Percentiles rank a stretch among this genome's conserved stretches.
These are phyloP conservation scores for Lentinula lateritia DNA, from an alignment of 768 basidiomycete genomes.

Conservation along the genomic window DNA sequence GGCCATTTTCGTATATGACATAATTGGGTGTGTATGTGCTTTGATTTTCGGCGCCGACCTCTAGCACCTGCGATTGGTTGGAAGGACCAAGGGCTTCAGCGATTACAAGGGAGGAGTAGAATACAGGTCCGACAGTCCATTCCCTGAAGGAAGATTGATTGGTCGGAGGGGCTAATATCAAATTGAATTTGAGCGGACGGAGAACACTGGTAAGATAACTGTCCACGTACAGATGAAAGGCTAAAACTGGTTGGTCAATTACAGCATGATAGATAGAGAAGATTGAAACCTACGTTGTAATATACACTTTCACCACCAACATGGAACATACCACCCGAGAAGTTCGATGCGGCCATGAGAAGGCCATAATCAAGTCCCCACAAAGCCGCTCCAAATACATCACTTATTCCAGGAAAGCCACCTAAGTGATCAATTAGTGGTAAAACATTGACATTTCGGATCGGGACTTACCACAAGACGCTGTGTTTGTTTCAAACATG, in stretches of 20 bases:
- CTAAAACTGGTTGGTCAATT: slow-evolving; percentile 22
- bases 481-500: slow-evolving; percentile 40
- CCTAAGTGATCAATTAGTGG: background rate
- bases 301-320: slow-evolving; percentile 15
- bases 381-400: slow-evolving; percentile 36
- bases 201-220: slow-evolving; percentile 9
- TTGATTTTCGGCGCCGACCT: slow-evolving; percentile 47
- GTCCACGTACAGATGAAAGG: slow-evolving; percentile 22
- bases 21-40: slow-evolving; percentile 60
- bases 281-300: slow-evolving; percentile 10
- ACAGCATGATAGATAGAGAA: slow-evolving; percentile 21
- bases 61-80: slow-evolving; percentile 58
- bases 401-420: slow-evolving; percentile 37
- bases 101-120: slow-evolving; percentile 67
- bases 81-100: slow-evolving; percentile 65
- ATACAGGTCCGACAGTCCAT: slow-evolving; percentile 76
- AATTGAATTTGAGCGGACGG: slow-evolving; percentile 19
- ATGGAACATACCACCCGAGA: slow-evolving; percentile 20
- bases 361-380: slow-evolving; percentile 37
- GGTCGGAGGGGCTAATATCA: slow-evolving; percentile 42
- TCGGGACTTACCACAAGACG: slow-evolving; percentile 26
- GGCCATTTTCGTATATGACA: slow-evolving; percentile 68
- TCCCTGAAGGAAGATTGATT: slow-evolving; percentile 55
- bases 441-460: background rate
- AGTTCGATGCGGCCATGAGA: slow-evolving; percentile 33